Conservation (phyloP, 257 asterid genomes). For the Gardenia jasminoides region DNA sequence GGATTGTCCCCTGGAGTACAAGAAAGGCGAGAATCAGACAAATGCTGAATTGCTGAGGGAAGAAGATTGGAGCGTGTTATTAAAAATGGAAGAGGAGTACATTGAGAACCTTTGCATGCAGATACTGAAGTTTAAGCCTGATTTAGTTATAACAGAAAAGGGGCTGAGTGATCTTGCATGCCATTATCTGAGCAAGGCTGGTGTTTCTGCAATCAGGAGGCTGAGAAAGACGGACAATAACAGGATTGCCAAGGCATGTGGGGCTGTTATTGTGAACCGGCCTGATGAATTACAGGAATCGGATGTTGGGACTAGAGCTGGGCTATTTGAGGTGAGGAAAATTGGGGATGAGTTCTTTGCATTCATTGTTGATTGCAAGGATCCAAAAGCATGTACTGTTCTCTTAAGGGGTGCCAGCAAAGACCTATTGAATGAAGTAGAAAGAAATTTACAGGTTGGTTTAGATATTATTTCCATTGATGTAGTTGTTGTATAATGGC, state of each 20-base stretch:
- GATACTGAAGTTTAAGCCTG: conserved; percentile 81
- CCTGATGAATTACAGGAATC: conserved; percentile 98
- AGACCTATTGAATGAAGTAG: conserved; percentile 96
- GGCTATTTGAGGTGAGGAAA: conserved; percentile 88
- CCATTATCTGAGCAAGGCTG: conserved; percentile 89
- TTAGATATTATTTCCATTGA: not conserved
- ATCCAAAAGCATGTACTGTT: conserved; percentile 93
- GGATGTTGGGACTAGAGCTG: conserved; percentile 95
- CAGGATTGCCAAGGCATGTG: conserved; percentile 96
- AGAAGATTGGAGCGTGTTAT: conserved; percentile 89
- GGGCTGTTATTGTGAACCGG: conserved; percentile 91
- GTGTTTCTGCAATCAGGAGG: conserved; percentile 96
- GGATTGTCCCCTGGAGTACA: conserved; percentile 92
- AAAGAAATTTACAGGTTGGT: conserved; percentile 88
- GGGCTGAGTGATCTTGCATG: conserved; percentile 92
- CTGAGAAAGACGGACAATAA: conserved; percentile 84
- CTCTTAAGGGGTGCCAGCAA: conserved; percentile 97
- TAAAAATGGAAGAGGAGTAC: conserved; percentile 96
- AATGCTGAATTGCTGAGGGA: conserved; percentile 89
- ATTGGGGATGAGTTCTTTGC: conserved; percentile 93
- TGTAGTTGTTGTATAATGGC: not conserved
- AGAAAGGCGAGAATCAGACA: conserved; percentile 98
- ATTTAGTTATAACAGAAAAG: conserved; percentile 83
- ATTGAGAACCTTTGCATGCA: conserved; percentile 72
- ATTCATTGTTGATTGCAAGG: conserved; percentile 81